Evolutionary conservation across 352 stramenopile genomes (phyloP).

Genomic region (Phytophthora podocarpi): DNA sequence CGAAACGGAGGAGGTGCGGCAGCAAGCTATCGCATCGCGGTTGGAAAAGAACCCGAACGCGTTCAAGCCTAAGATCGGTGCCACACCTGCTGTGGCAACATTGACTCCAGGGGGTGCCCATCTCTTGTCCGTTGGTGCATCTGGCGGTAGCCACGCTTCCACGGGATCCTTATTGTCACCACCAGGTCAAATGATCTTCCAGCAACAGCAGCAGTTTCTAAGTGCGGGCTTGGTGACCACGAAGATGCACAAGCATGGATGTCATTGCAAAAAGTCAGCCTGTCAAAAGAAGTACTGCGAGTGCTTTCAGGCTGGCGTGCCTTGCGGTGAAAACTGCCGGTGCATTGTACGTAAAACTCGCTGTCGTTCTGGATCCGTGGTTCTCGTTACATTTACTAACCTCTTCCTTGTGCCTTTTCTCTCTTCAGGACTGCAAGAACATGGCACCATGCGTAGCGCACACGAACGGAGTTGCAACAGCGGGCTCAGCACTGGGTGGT

Average conservation of each 20-base stretch:
- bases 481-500: slow-evolving; percentile 15
- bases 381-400: slow-evolving; percentile 1
- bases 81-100: slow-evolving; percentile 21
- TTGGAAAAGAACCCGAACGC: slow-evolving; percentile 95
- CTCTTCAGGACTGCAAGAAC: slow-evolving; percentile 78
- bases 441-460: slow-evolving; percentile 57
- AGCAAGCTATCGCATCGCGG: slow-evolving; percentile 88
- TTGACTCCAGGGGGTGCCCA: slow-evolving; percentile 13
- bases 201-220: slow-evolving; percentile 25
- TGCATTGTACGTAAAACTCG: slow-evolving; percentile 74
- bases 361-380: background rate
- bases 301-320: slow-evolving; percentile 93
- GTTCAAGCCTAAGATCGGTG: slow-evolving; percentile 96
- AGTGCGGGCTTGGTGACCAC: slow-evolving; percentile 34
- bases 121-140: slow-evolving; percentile 17
- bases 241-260: slow-evolving; percentile 94
- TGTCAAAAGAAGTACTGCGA: slow-evolving; percentile 99
- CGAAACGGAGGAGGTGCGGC: slow-evolving; percentile 64
- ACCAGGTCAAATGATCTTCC: slow-evolving; percentile 9
- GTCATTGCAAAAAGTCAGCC: slow-evolving; percentile 96
- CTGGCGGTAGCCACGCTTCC: slow-evolving; percentile 14
- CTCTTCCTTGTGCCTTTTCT: background rate
- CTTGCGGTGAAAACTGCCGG: slow-evolving; percentile 89
- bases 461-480: slow-evolving; percentile 29
- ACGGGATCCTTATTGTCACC: slow-evolving; percentile 32